Percentiles rank a stretch among this genome's conserved stretches.
Conservation (phyloP, 2,329 filamentous ascomycete species). For the Westerdykella ornata region DNA sequence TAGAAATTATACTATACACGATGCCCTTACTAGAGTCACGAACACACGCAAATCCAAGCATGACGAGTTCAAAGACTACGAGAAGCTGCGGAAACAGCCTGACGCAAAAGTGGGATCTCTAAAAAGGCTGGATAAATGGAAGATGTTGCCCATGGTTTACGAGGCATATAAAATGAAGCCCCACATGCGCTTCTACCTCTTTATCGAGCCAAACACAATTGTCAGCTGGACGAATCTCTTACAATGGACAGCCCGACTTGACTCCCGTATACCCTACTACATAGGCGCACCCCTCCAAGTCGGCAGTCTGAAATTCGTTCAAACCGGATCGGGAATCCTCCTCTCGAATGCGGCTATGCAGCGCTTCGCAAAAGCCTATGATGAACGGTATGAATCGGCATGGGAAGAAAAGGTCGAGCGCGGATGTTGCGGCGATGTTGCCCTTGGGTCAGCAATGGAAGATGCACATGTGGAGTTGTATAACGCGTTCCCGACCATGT, state of each 20-base stretch:
- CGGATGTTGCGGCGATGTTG: conserved; percentile 37
- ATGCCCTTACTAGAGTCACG: conserved; percentile 44
- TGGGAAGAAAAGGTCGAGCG: conserved; percentile 30
- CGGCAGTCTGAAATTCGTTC: conserved; percentile 36
- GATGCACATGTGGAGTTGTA: conserved; percentile 34
- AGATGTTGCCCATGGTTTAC: conserved; percentile 51
- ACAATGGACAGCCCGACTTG: conserved; percentile 36
- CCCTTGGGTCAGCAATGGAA: conserved; percentile 30
- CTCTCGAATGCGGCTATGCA: conserved; percentile 38
- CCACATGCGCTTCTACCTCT: conserved; percentile 24
- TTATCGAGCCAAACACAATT: conserved; percentile 33
- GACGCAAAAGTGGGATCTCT: conserved; percentile 34
- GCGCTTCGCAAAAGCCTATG: conserved; percentile 26
- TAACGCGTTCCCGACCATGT: conserved; percentile 39
- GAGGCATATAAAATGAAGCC: conserved; percentile 39
- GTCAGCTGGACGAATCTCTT: conserved; percentile 36
- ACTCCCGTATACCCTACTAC: conserved; percentile 39
- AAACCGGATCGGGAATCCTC: conserved; percentile 40
- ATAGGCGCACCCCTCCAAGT: conserved; percentile 37
- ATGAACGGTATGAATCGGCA: conserved; percentile 22
- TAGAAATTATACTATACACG: conserved; percentile 45
- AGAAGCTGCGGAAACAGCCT: conserved; percentile 36
- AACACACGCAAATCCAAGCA: conserved; percentile 30
- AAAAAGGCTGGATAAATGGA: conserved; percentile 54
- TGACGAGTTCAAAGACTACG: conserved; percentile 49